phyloP scores from a whole-genome alignment of 2,329 filamentous ascomycete genomes.

The Aspergillus fischeri region DNA sequence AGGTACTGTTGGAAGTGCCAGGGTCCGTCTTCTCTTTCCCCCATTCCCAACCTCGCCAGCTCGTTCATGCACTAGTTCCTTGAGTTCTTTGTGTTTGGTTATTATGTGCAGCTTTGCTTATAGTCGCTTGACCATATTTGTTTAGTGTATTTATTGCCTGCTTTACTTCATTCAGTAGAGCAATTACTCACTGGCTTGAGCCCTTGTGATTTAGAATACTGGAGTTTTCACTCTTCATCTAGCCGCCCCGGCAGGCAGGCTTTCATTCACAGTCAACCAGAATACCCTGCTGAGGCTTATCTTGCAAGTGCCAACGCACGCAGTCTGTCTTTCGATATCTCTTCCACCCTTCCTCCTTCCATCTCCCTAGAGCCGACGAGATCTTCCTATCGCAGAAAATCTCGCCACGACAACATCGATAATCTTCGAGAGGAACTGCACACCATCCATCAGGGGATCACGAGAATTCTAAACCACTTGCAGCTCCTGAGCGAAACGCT shows the following conservation, averaged over 20 bases:
- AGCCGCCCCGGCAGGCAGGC: background rate
- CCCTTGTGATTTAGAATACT: slow-evolving; percentile 11
- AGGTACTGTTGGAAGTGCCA: slow-evolving; percentile 13
- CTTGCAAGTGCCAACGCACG: background rate
- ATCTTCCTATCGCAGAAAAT: background rate
- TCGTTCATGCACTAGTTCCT: background rate
- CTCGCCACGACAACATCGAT: slow-evolving; percentile 3
- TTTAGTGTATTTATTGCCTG: slow-evolving; percentile 1
- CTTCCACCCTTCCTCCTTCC: background rate
- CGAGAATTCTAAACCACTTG: slow-evolving; percentile 1
- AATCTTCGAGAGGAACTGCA: slow-evolving; percentile 6
- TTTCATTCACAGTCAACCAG: background rate
- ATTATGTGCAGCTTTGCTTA: background rate
- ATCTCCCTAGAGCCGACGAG: background rate
- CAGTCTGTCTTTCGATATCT: background rate
- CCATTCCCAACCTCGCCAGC: background rate
- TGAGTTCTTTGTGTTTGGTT: background rate
- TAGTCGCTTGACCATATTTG: background rate
- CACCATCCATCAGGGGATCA: slow-evolving; percentile 3
- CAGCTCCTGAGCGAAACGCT: background rate
- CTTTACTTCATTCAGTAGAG: slow-evolving; percentile 6
- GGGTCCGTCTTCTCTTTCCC: slow-evolving; percentile 8
- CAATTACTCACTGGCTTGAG: slow-evolving; percentile 5
- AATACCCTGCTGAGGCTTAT: background rate
- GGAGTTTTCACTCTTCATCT: slow-evolving; percentile 2